phyloP scores from a whole-genome alignment of 2,329 filamentous ascomycete species.

The Ceratocystis albifundus region DNA sequence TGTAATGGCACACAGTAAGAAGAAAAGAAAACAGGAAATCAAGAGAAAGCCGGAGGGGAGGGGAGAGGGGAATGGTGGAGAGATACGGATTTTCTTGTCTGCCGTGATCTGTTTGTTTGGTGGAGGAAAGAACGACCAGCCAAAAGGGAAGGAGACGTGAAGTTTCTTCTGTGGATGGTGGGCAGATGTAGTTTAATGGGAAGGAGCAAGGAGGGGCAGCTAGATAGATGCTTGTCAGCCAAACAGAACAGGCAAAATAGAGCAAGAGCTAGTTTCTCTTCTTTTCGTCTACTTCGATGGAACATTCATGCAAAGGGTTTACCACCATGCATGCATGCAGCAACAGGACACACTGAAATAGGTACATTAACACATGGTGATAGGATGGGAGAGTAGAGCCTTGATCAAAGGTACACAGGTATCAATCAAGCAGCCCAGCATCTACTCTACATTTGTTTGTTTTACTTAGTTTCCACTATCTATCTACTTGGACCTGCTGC shows the following conservation, averaged over 20 bases:
- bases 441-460: not conserved
- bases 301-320: not conserved
- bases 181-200: not conserved
- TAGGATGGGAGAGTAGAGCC: not conserved
- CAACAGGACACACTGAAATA: not conserved
- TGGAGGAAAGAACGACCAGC: not conserved
- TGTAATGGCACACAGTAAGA: not conserved
- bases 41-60: not conserved
- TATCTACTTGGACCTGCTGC: too few relatives aligned
- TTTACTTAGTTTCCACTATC: too few relatives aligned
- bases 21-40: not conserved
- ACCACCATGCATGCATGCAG: not conserved
- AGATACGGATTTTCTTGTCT: not conserved
- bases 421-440: too few relatives aligned
- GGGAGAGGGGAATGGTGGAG: not conserved
- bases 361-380: not conserved
- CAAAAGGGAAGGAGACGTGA: not conserved
- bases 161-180: not conserved
- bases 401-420: not conserved
- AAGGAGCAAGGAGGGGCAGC: constrained; percentile 4
- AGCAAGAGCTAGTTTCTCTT: not conserved
- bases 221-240: not conserved
- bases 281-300: too few relatives aligned
- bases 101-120: constrained; percentile 7
- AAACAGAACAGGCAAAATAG: not conserved